A percentile compares a stretch with the other conserved stretches of the same genome.
These are phyloP conservation scores for Penicillium sp. DNA, from an alignment of 2,329 filamentous ascomycete species.

Conservation along the genomic window DNA sequence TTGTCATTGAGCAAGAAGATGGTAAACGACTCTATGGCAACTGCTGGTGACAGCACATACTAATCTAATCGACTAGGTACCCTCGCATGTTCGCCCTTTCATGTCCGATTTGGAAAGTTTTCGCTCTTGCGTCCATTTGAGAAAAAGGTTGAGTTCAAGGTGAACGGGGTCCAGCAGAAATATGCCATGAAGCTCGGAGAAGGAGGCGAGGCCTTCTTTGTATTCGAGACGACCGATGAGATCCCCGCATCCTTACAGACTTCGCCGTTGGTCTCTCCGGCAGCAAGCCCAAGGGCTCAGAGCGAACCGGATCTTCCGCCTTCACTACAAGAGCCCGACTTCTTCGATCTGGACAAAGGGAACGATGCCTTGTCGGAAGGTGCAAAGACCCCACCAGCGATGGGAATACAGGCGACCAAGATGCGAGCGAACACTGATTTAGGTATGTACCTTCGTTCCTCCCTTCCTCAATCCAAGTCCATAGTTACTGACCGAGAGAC, in stretches of 20 bases:
- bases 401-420: conserved; percentile 31
- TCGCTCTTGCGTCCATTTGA: conserved; percentile 91
- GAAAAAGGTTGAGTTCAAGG: conserved; percentile 97
- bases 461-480: neutral
- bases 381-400: conserved; percentile 24
- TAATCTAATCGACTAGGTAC: conserved; percentile 46
- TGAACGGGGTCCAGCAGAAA: conserved; percentile 88
- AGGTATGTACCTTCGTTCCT: conserved; percentile 31
- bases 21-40: conserved; percentile 49
- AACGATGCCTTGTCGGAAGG: conserved; percentile 24
- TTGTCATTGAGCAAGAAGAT: conserved; percentile 95
- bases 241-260: conserved; percentile 95
- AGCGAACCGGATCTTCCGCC: conserved; percentile 33
- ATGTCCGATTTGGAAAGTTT: conserved; percentile 98
- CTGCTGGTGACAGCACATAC: neutral
- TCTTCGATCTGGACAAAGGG: conserved; percentile 46
- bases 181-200: conserved; percentile 99
- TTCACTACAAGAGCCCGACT: conserved; percentile 53
- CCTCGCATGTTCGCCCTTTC: conserved; percentile 91
- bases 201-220: conserved; percentile 96
- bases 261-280: conserved; percentile 87
- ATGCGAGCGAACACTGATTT: conserved; percentile 50
- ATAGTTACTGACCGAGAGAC: neutral
- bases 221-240: conserved; percentile 90
- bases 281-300: conserved; percentile 67